A percentile compares a stretch with the other conserved stretches of the same genome.
These are phyloP conservation scores for Blastobotrys arbuscula DNA, from an alignment of 1,139 yeast species.

Conservation along the genomic window DNA sequence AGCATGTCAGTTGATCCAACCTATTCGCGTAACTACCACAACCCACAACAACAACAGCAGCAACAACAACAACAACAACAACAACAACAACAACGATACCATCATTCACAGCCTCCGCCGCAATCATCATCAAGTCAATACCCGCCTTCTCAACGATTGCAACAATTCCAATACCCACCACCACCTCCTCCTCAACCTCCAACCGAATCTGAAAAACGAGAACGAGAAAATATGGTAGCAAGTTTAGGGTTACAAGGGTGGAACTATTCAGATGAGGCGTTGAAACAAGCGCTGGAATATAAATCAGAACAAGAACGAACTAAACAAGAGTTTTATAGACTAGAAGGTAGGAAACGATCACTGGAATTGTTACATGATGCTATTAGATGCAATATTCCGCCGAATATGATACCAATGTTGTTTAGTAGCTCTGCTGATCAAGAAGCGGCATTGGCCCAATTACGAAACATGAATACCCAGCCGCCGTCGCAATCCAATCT, in stretches of 20 bases:
- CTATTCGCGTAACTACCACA: slow-evolving; percentile 1
- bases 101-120: slow-evolving; percentile 6
- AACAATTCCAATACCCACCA: slow-evolving; percentile 3
- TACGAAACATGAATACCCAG: neutral
- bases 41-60: neutral
- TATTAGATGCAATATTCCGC: slow-evolving; percentile 58
- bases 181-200: slow-evolving; percentile 6
- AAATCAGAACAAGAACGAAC: slow-evolving; percentile 77
- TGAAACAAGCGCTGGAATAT: slow-evolving; percentile 56
- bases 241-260: slow-evolving; percentile 42
- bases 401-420: slow-evolving; percentile 58
- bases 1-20: slow-evolving; percentile 12
- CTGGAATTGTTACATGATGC: slow-evolving; percentile 61
- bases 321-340: slow-evolving; percentile 68
- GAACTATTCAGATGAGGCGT: slow-evolving; percentile 59
- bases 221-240: slow-evolving; percentile 6
- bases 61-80: slow-evolving; percentile 1
- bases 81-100: slow-evolving; percentile 5
- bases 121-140: slow-evolving; percentile 1
- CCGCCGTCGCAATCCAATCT: slow-evolving; percentile 15
- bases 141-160: neutral
- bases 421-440: slow-evolving; percentile 33
- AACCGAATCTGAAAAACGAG: neutral
- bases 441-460: slow-evolving; percentile 3
- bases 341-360: slow-evolving; percentile 58